Evolutionary conservation across 1,139 yeast genomes (phyloP).

Genomic region (Saccharomyces uvarum): DNA sequence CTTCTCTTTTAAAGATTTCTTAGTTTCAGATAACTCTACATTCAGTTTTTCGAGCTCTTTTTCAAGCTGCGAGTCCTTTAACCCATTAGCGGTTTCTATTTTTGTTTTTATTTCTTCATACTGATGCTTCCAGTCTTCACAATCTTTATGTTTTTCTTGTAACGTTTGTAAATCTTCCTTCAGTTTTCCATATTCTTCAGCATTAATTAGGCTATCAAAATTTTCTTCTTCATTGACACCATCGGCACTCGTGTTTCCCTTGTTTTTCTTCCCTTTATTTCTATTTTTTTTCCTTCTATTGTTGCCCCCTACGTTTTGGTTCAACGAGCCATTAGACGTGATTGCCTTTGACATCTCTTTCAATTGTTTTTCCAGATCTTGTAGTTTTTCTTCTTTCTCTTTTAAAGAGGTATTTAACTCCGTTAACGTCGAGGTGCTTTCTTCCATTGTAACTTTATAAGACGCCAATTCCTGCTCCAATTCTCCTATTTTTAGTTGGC

Average conservation of each 20-base stretch:
- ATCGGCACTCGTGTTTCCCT: constrained; percentile 18
- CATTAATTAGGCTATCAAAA: constrained; percentile 13
- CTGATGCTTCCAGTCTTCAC: constrained; percentile 19
- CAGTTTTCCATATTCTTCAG: constrained; percentile 12
- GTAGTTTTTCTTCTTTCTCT: constrained; percentile 12
- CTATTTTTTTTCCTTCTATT: constrained; percentile 10
- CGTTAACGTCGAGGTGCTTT: not conserved
- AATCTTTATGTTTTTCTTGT: constrained; percentile 11
- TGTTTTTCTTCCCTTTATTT: constrained; percentile 21
- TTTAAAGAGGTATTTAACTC: constrained; percentile 6
- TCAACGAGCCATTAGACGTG: not conserved
- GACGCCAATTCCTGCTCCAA: not conserved
- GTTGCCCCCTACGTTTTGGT: constrained; percentile 8
- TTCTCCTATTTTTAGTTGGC: not conserved
- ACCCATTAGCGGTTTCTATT: constrained; percentile 3
- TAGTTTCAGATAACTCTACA: constrained; percentile 10
- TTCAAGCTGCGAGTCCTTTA: constrained; percentile 1
- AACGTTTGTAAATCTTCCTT: constrained; percentile 6
- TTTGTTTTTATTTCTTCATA: constrained; percentile 14
- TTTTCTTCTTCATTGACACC: constrained; percentile 24
- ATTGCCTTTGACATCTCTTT: not conserved
- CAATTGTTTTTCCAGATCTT: not conserved
- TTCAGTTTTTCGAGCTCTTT: constrained; percentile 7
- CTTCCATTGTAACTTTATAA: not conserved
- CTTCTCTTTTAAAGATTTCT: constrained; percentile 18